A percentile compares a stretch with the other conserved stretches of the same genome.
These are phyloP conservation scores for Aspergillus sp. DNA, from an alignment of 2,329 filamentous ascomycete species.

Conservation along the genomic window DNA sequence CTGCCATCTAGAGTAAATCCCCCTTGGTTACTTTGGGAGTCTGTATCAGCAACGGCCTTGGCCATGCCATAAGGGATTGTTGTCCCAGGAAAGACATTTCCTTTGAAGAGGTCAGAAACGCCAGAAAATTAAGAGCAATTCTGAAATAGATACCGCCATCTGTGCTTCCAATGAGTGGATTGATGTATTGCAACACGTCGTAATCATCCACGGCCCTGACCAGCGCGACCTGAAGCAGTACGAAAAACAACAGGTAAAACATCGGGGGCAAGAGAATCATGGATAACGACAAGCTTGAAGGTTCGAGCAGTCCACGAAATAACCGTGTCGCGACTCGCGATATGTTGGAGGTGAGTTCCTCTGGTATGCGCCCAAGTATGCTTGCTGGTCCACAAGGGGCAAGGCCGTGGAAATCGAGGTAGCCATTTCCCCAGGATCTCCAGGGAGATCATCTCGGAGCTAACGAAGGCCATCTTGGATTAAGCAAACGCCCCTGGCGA, in stretches of 20 bases:
- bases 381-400: not conserved
- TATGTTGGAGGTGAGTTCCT: not conserved
- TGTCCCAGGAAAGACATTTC: slow-evolving; percentile 59
- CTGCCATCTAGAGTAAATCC: slow-evolving; percentile 56
- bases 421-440: not conserved
- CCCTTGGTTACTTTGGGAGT: slow-evolving; percentile 53
- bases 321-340: not conserved
- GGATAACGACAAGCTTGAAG: not conserved
- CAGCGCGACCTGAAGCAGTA: slow-evolving; percentile 10
- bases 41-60: slow-evolving; percentile 57
- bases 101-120: slow-evolving; percentile 21
- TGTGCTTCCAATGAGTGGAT: slow-evolving; percentile 56
- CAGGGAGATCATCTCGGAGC: not conserved
- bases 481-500: slow-evolving; percentile 7
- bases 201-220: slow-evolving; percentile 25
- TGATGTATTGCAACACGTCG: slow-evolving; percentile 46
- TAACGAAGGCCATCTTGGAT: slow-evolving; percentile 1
- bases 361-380: slow-evolving; percentile 4
- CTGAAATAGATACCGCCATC: slow-evolving; percentile 41
- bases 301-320: not conserved
- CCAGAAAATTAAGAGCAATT: not conserved
- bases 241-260: slow-evolving; percentile 1
- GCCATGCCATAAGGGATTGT: slow-evolving; percentile 56
- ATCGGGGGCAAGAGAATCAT: slow-evolving; percentile 2
- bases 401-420: not conserved